Evolutionary conservation across 352 stramenopile genomes (phyloP), one percentile per base, ranked within the genome.

Genomic region (Phytophthora chlamydospora): DNA sequence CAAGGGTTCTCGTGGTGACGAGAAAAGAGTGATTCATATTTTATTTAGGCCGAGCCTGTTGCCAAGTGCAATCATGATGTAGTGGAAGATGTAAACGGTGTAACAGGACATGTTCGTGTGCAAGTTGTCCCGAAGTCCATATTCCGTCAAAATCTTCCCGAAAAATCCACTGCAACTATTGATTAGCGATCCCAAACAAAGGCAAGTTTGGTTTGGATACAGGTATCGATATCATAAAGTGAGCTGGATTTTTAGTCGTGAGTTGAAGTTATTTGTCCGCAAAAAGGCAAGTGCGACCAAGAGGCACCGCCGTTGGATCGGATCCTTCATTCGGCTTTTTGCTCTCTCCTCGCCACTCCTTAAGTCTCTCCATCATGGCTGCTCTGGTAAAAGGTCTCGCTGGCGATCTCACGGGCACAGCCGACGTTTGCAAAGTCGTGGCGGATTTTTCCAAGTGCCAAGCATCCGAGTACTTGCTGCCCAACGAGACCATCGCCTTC

Each of bases 381-480:
- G 40, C 41, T 54, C 78, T 88, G 46, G 58, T 87, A 27, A 85
- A 83, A 60, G 66, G 69, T 3, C 40, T 89, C 16, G 73, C 78
- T 6, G 71, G 74, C 14, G 77, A 89, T 42, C 39, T 89, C 34
- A 66, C 73, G 12, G 80, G 80, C 27, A 66, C 67, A 4, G 73
- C 71, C n/a, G 77, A 89, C 55, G 76, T 89, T 38, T 87, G 77
- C 64, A 63, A 62, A 35, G 68, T 71, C 6, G 48, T 84, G 9
- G 59, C 47, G 1, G 68, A 87, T 52, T 71, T 88, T n/a, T 68
- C 59, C 49, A 78, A 85, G 58, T 74, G 59, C 19, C 47, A 74
- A n/a, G 75, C 64, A 1, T 58, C 49, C 0, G 53, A 70, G 34
- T 88, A 87, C 52, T 40, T 90, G 14, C 52, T 90, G n/a, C 81